phyloP scores from a whole-genome alignment of 139 green algal genomes.

The Coelastrella sp. region DNA sequence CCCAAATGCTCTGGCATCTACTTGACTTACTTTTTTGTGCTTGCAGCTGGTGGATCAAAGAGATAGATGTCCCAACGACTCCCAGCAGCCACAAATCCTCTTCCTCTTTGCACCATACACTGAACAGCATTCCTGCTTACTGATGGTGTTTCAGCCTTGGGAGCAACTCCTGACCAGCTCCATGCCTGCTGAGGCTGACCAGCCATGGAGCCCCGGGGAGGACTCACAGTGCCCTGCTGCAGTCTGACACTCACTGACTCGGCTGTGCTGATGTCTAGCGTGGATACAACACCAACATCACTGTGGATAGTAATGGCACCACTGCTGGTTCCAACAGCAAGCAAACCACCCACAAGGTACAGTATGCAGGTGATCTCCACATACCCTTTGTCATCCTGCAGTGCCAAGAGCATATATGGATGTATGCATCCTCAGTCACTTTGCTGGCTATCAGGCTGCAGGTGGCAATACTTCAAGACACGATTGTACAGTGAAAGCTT shows the following conservation, averaged over 20 bases:
- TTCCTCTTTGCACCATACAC: constrained; percentile 21
- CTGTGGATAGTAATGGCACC: constrained; percentile 10
- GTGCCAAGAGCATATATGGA: too few relatives aligned
- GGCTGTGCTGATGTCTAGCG: constrained; percentile 29
- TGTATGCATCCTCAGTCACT: too few relatives aligned
- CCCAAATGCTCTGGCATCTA: too few relatives aligned
- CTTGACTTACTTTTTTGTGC: not conserved
- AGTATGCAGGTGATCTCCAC: not conserved
- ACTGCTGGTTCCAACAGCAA: constrained; percentile 35
- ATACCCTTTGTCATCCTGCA: constrained; percentile 14
- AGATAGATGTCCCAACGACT: constrained; percentile 26
- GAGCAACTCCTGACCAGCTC: too few relatives aligned
- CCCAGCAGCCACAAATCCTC: constrained; percentile 34
- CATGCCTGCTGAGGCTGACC: too few relatives aligned
- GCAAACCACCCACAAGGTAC: constrained; percentile 36
- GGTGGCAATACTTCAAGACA: too few relatives aligned
- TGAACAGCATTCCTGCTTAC: constrained; percentile 11
- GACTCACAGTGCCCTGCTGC: too few relatives aligned
- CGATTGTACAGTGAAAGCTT: too few relatives aligned
- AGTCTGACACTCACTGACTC: not conserved
- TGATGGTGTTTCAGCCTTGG: constrained; percentile 1
- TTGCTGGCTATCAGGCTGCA: too few relatives aligned
- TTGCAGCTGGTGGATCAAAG: constrained; percentile 19
- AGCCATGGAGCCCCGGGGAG: too few relatives aligned
- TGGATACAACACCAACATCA: not conserved